Conservation (phyloP, 1,139 yeast species). For the Candida sp. region DNA sequence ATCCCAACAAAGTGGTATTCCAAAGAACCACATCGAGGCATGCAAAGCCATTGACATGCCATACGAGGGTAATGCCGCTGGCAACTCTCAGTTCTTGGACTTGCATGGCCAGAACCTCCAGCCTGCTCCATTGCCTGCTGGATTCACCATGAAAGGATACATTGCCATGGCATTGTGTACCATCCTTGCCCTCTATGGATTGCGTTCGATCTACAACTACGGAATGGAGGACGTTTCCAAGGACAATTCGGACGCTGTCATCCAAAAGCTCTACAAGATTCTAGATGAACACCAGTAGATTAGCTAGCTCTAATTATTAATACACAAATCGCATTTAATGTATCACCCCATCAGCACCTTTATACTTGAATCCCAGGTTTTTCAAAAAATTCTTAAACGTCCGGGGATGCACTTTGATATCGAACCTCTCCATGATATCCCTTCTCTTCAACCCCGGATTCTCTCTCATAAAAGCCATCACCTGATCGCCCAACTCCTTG, state of each 20-base stretch:
- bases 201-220: constrained; percentile 75
- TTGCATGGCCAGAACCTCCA: constrained; percentile 78
- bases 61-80: constrained; percentile 85
- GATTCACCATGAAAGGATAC: constrained; percentile 90
- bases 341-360: too few species aligned
- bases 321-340: too few species aligned
- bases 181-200: constrained; percentile 79
- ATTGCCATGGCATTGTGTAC: constrained; percentile 86
- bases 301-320: not conserved
- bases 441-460: too few species aligned
- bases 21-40: constrained; percentile 59
- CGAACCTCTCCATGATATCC: too few species aligned
- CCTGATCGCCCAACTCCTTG: too few species aligned
- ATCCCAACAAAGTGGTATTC: constrained; percentile 46
- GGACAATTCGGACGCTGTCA: constrained; percentile 57
- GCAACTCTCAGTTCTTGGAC: constrained; percentile 66
- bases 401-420: too few species aligned
- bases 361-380: too few species aligned
- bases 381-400: too few species aligned
- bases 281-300: constrained; percentile 29
- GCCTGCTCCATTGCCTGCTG: constrained; percentile 66
- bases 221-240: constrained; percentile 76
- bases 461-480: too few species aligned
- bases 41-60: constrained; percentile 60
- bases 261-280: constrained; percentile 51